phyloP scores from a whole-genome alignment of 768 basidiomycete species.

The Leccinum subgranulosum region DNA sequence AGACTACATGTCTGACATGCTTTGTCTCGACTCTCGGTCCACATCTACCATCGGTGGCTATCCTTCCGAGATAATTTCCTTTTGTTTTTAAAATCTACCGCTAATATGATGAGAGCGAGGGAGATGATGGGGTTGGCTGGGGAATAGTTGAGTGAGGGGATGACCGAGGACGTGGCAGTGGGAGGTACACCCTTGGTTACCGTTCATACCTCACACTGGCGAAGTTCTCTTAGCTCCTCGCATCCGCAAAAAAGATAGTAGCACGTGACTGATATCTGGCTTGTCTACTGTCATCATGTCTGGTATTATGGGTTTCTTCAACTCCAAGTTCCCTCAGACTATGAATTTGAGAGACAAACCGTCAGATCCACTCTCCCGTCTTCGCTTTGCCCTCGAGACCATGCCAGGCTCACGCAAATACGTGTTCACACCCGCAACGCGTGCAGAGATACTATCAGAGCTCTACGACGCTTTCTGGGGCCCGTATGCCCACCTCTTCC shows the following conservation, averaged over 20 bases:
- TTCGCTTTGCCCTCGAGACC: constrained; percentile 74
- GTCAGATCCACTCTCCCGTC: constrained; percentile 65
- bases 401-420: constrained; percentile 81
- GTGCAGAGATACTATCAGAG: constrained; percentile 78
- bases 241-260: no score
- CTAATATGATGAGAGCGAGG: no score
- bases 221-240: no score
- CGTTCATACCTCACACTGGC: no score
- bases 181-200: no score
- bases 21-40: neutral
- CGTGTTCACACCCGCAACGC: constrained; percentile 66
- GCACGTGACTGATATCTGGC: neutral
- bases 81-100: neutral
- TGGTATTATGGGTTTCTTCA: constrained; percentile 42
- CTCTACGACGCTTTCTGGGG: constrained; percentile 85
- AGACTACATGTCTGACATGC: neutral
- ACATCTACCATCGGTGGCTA: neutral
- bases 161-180: no score
- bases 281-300: constrained; percentile 30
- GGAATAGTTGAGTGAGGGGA: no score
- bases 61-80: neutral
- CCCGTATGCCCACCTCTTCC: constrained; percentile 65
- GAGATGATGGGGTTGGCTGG: no score
- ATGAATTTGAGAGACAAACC: constrained; percentile 56
- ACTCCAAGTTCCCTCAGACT: constrained; percentile 49